phyloP scores from a whole-genome alignment of 257 asterid species.

The Gentiana dahurica region DNA sequence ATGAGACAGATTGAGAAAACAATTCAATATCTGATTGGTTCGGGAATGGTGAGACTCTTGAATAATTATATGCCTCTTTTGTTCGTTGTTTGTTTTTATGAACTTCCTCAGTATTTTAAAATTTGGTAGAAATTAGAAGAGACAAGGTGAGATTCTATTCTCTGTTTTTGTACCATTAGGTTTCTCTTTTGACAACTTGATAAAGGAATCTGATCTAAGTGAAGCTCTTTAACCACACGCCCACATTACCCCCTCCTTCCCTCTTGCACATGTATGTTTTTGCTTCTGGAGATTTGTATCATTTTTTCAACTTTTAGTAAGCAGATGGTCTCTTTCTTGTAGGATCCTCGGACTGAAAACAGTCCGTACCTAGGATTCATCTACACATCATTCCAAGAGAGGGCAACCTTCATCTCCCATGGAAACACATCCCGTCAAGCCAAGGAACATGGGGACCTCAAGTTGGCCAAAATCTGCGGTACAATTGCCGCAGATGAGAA shows the following conservation, averaged over 20 bases:
- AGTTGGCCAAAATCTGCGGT: conserved; percentile 75
- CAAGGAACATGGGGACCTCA: conserved; percentile 56
- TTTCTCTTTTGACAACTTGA: too few species aligned
- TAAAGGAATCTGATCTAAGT: background rate
- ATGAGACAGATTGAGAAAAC: conserved; percentile 82
- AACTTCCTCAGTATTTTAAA: background rate
- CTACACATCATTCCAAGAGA: conserved; percentile 80
- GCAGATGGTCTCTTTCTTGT: conserved; percentile 5
- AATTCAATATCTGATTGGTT: conserved; percentile 73
- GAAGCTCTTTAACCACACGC: background rate
- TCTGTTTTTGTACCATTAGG: background rate
- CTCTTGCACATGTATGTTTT: too few species aligned
- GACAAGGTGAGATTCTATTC: background rate
- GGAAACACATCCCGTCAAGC: conserved; percentile 79
- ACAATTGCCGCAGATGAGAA: conserved; percentile 71
- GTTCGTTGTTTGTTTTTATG: too few species aligned
- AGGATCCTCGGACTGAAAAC: conserved; percentile 77
- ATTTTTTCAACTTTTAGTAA: background rate
- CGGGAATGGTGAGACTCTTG: conserved; percentile 41
- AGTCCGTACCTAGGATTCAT: conserved; percentile 75
- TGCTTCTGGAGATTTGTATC: background rate
- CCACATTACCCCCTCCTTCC: background rate
- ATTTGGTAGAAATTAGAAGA: too few species aligned
- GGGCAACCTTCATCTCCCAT: conserved; percentile 75
- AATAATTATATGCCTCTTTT: too few species aligned